Base-by-base conservation (phyloP, 2,329 filamentous ascomycete species). In the Aureobasidium subglaciale region DNA sequence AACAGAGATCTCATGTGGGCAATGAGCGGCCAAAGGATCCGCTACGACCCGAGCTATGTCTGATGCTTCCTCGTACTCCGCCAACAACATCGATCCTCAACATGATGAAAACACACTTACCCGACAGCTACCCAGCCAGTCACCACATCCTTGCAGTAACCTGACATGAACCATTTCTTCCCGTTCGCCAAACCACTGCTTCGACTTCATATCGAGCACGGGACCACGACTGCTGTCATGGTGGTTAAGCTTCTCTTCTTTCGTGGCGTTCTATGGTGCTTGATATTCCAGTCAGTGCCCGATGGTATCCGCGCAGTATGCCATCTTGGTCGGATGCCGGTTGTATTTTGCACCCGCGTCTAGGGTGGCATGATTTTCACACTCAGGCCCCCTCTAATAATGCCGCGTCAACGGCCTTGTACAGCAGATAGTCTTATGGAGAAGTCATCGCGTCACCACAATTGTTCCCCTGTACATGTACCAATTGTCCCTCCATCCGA, bases 1-100 rank as follows among this genome's bases (percentile, higher is more conserved):
- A 58, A 58, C 37, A 42, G 48, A 29, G 52, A 58, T 10, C 46
- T 16, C 37, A 43, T 58, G 52, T 43, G 50, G 50, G 15, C 30
- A n/a, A 43, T 54, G 38, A 43, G 50, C 50, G n/a, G 29, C n/a
- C 50, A 43, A n/a, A 32, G 38, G 18, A 9, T 34, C 7, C 50
- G 38, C 37, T 42, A 43, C 22, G 50, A 54, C 2, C 37, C 37
- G 4, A 54, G 50, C 29, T 54, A 54, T 10, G 50, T 20, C 29
- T 54, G 38, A 54, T 34, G 13, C n/a, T 3, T 2, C 11, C 20
- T 7, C 20, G 24, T 16, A 35, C 18, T n/a, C 10, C 8, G 6
- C 25, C 30, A 35, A 48, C 30, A 48, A 29, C 43, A 35, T 15
- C 13, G 29, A 35, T 35, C n/a, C 32, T 11, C 43, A 25, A 4